Conservation (phyloP, 192 early-diverging fungal genomes). For the Dispira simplex region DNA sequence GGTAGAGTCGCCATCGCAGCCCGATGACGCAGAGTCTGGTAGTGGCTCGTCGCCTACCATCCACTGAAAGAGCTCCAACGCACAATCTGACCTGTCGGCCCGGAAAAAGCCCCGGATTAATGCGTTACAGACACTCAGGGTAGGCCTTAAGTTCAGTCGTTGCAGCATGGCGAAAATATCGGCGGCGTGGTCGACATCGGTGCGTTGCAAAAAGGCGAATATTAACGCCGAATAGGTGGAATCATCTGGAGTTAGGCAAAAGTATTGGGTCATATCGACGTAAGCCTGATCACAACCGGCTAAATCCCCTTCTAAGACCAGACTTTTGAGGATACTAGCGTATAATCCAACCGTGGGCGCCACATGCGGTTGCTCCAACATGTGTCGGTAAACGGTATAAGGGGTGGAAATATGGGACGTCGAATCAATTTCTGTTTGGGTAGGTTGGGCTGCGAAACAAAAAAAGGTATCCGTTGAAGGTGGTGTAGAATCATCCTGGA, state of each 20-base stretch:
- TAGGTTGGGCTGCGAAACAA: too few relatives aligned
- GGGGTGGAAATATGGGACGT: too few relatives aligned
- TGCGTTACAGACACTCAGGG: neutral
- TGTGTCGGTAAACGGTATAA: neutral
- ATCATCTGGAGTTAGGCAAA: neutral
- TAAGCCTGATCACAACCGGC: neutral
- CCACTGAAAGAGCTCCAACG: neutral
- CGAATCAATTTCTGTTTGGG: too few relatives aligned
- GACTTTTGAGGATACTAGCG: slow-evolving; percentile 4
- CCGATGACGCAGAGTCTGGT: neutral
- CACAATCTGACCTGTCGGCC: neutral
- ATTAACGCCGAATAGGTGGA: neutral
- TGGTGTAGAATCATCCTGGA: neutral
- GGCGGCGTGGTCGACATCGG: neutral
- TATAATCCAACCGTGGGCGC: slow-evolving; percentile 1
- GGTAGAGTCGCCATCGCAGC: too few relatives aligned
- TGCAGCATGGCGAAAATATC: neutral
- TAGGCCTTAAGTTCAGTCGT: neutral
- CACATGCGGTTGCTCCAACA: neutral
- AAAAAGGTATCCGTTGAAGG: too few relatives aligned
- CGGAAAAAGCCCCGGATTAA: neutral
- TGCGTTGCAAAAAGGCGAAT: neutral
- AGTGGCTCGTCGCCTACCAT: neutral
- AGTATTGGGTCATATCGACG: neutral
- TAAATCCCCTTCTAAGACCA: neutral